phyloP scores from a whole-genome alignment of 1,284 basidiomycete species.

The Naganishia liquefaciens region DNA sequence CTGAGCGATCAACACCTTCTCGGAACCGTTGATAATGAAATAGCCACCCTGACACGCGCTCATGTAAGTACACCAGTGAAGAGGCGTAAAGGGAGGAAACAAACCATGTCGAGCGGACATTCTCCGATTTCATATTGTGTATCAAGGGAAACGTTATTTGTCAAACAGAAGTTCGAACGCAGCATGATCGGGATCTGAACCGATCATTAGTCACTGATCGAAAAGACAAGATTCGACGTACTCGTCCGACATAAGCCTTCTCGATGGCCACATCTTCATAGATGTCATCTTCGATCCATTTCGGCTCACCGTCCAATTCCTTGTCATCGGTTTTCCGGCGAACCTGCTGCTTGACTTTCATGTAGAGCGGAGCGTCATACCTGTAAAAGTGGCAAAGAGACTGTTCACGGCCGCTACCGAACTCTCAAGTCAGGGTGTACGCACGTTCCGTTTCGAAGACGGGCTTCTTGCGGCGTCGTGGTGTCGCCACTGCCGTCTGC shows the following conservation, averaged over 20 bases:
- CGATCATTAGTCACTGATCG: background rate
- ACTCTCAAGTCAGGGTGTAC: slow-evolving; percentile 30
- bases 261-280: slow-evolving; percentile 28
- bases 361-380: slow-evolving; percentile 93
- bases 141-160: slow-evolving; percentile 74
- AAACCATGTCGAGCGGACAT: slow-evolving; percentile 84
- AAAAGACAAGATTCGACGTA: background rate
- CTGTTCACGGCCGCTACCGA: slow-evolving; percentile 1
- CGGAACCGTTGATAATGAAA: slow-evolving; percentile 99
- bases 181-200: slow-evolving; percentile 94
- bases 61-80: background rate
- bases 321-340: slow-evolving; percentile 80
- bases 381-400: slow-evolving; percentile 34
- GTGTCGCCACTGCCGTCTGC: slow-evolving; percentile 91
- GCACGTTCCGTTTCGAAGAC: slow-evolving; percentile 81
- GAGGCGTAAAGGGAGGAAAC: slow-evolving; percentile 31
- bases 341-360: slow-evolving; percentile 60
- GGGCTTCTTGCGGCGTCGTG: slow-evolving; percentile 96
- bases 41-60: slow-evolving; percentile 73
- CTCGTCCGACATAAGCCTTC: slow-evolving; percentile 33
- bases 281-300: slow-evolving; percentile 58
- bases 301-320: slow-evolving; percentile 68
- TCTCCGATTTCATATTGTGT: slow-evolving; percentile 90
- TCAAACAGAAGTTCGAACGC: slow-evolving; percentile 90
- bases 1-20: slow-evolving; percentile 98